Base-by-base conservation (phyloP, 371 early-diverging fungal genomes). In the Rhizopus delemar region DNA sequence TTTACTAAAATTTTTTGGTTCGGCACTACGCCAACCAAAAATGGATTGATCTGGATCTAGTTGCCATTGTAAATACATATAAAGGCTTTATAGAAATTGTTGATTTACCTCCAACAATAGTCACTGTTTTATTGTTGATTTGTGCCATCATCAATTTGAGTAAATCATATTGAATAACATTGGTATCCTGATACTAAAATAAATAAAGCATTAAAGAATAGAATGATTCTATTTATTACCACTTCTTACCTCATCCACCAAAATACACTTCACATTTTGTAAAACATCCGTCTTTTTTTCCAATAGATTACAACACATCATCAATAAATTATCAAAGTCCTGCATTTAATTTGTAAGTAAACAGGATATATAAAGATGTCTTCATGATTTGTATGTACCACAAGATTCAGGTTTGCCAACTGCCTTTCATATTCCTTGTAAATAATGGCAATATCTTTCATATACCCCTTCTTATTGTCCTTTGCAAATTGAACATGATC, bases 121-220 rank as follows among this genome's bases (percentile, higher is more conserved):
- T 86, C 13, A 86, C 60, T 0, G 54, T 51, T 15, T 81, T 83
- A 12, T 64, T 53, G 8, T 60, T 63, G 8, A 32, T 34, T 51
- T 71, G 75, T 3, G 33, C 56, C 15, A 69, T 62, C 59, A 63
- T 52, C 3, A 68, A 39, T 22, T 69, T 69, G 28, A 86, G 72
- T 29, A 88, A 64, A 13, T 74, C 66, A 56, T 81, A 85, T 67
- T 88, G 88, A 48, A 83, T 68, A 41, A 65, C 34, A 52, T 85
- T 88, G 31, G 86, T 79, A 46, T 88, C 88, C 78, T 88, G 88
- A 51, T 85, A 88, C 81, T 87, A 22, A 22, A 2, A 22, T 22
- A 22, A 0, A 22, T 22, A 22, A 22, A 22, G 22, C 22, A 50
- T 29, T 29, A 9, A 48, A 43, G 31, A 13, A n/a, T 31, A 36